A percentile compares a stretch with the other conserved stretches of the same genome.
These are phyloP conservation scores for Pseudocercospora eumusae DNA, from an alignment of 2,329 filamentous ascomycete species.

Conservation along the genomic window DNA sequence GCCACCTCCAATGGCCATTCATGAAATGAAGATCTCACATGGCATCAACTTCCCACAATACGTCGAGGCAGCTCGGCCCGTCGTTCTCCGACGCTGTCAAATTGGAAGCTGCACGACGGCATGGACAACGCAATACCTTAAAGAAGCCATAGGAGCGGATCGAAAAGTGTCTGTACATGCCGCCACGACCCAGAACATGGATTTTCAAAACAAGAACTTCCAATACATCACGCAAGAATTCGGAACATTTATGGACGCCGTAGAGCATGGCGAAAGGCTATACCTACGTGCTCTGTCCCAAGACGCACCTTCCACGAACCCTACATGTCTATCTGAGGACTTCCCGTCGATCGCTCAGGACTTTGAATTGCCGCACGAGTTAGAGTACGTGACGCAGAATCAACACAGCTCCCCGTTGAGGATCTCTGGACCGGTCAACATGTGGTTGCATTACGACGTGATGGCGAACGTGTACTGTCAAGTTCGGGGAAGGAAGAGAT, in stretches of 20 bases:
- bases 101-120: conserved; percentile 66
- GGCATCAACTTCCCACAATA: conserved; percentile 62
- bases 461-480: conserved; percentile 88
- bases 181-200: conserved; percentile 64
- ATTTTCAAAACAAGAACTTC: conserved; percentile 83
- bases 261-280: conserved; percentile 60
- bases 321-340: conserved; percentile 70
- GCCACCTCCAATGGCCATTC: conserved; percentile 44
- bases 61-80: conserved; percentile 60
- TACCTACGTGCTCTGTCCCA: conserved; percentile 79
- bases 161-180: conserved; percentile 75
- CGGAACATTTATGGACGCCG: conserved; percentile 64
- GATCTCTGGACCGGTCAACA: conserved; percentile 75
- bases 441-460: conserved; percentile 92
- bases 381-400: conserved; percentile 61
- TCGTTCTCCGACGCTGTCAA: conserved; percentile 65
- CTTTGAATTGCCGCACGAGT: conserved; percentile 66
- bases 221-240: conserved; percentile 70
- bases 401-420: conserved; percentile 77
- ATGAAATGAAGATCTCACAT: conserved; percentile 55
- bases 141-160: conserved; percentile 60
- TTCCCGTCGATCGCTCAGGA: conserved; percentile 70
- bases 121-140: conserved; percentile 72
- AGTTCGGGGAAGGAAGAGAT: conserved; percentile 69
- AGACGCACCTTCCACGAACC: conserved; percentile 65